Evolutionary conservation across 257 asterid genomes (phyloP).

Genomic region (Solanum lignicaule): DNA sequence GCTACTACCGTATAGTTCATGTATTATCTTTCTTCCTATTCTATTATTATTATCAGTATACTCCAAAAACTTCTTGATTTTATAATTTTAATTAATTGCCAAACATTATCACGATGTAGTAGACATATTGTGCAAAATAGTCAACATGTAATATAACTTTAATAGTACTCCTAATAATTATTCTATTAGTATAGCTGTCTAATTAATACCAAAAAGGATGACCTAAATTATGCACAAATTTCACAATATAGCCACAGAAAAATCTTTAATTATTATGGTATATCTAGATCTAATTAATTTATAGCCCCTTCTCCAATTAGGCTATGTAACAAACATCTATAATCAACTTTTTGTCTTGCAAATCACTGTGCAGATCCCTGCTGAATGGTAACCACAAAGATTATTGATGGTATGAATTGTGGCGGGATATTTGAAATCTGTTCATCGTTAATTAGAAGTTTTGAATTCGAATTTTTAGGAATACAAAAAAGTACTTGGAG

Average conservation of each 20-base stretch:
- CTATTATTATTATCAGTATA: background rate
- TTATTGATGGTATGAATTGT: too few relatives aligned
- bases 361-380: too few relatives aligned
- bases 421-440: accelerated
- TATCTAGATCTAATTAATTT: too few relatives aligned
- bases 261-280: too few relatives aligned
- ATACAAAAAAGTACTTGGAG: background rate
- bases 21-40: background rate
- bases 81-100: background rate
- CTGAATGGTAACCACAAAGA: background rate
- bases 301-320: too few relatives aligned
- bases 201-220: background rate
- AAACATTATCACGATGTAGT: background rate
- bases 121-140: background rate
- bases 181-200: background rate
- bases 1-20: too few relatives aligned
- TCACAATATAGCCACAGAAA: background rate
- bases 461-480: accelerated
- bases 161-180: background rate
- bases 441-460: too few relatives aligned
- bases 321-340: too few relatives aligned
- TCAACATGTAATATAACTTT: background rate
- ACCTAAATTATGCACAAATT: background rate
- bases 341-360: too few relatives aligned
- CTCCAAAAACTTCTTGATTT: background rate